Evolutionary conservation across 169 alveolate genomes (phyloP).

Genomic region (Plasmodium vivax): DNA sequence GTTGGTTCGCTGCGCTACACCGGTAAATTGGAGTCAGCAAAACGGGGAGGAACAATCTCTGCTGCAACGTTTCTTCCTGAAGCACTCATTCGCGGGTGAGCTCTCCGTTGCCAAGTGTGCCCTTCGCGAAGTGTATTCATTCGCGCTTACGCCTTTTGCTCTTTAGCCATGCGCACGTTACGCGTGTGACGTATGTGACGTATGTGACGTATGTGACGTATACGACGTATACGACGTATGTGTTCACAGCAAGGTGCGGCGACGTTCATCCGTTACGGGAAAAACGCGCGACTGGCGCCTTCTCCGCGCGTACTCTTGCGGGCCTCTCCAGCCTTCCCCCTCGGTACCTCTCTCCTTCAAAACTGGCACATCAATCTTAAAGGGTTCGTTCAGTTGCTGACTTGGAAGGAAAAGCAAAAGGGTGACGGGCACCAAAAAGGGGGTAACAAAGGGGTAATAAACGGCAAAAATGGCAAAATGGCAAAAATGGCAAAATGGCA

Average conservation of each 20-base stretch:
- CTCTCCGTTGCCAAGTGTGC: neutral
- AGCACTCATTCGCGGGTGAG: neutral
- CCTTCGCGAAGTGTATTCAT: neutral
- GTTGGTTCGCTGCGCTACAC: neutral
- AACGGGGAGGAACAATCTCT: neutral
- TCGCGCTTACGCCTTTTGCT: neutral
- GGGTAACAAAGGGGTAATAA: neutral
- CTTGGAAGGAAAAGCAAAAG: neutral
- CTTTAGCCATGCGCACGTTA: neutral
- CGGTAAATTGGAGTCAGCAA: neutral
- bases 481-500: neutral
- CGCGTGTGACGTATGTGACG: neutral
- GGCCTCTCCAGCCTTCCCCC: neutral
- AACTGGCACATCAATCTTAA: neutral
- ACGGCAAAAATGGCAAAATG: neutral
- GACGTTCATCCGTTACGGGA: neutral
- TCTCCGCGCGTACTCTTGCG: neutral
- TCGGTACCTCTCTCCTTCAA: neutral
- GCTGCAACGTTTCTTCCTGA: neutral
- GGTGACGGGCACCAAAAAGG: neutral
- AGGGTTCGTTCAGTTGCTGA: neutral
- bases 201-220: too few relatives aligned
- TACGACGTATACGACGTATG: neutral
- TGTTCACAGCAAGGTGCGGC: neutral
- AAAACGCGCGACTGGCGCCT: neutral